Base-by-base conservation (phyloP, 2,329 filamentous ascomycete species). In the Fusarium sp. region DNA sequence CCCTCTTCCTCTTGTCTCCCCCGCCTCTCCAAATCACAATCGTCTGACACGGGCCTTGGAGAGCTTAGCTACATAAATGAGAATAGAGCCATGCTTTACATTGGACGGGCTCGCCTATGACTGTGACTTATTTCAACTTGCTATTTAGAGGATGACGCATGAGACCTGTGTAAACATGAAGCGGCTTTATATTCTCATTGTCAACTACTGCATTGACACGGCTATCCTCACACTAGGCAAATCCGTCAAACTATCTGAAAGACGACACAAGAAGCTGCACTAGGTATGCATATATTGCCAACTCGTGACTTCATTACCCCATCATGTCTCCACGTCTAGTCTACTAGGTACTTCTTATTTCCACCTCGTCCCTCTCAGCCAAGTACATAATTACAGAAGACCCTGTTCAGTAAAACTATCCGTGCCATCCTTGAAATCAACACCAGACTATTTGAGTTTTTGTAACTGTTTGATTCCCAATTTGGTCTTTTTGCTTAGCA, bases 271-370 rank as follows among this genome's bases (percentile, higher is more conserved):
- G 39, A 43, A 44, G 36, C 39, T 65, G 44, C 31, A 42, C 52
- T 48, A 61, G 28, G 18, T 38, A 66, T 50, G 33, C 39, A 42
- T 28, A 9, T 51, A 52, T 64, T 64, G 50, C 22, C 39, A 55
- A 43, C 54, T 31, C 57, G 67, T 68, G 67, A 69, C 58, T 70
- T 64, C 58, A 60, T 68, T 56, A 36, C 62, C 50, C 42, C 67
- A 68, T 68, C 66, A 56, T 39, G 38, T 53, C 50, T 18, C 54
- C 48, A 50, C 38, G 50, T 45, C 36, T 58, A 31, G 26, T 31
- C 58, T 36, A 66, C 18, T 20, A 20, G 18, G 18, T 20, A 20
- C 57, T 58, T 50, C 49, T 52, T 59, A 60, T 67, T 53, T 50
- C 56, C 44, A 53, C 49, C 36, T 34, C 34, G 15, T 26, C 49